phyloP scores from a whole-genome alignment of 345 rosid genomes.

The Acer negundo region DNA sequence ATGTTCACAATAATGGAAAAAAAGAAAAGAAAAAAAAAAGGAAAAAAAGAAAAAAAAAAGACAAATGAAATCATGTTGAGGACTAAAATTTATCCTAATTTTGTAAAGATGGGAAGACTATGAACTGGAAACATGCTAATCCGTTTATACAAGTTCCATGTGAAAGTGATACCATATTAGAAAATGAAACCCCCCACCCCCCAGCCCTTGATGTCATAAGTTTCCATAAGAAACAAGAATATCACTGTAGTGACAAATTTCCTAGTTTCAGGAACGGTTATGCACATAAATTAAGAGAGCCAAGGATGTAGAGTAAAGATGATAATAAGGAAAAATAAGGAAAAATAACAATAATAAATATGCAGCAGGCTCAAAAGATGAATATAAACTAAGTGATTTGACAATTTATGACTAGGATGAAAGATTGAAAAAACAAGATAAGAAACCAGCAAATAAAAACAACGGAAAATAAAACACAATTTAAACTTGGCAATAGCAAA shows the following conservation, averaged over 20 bases:
- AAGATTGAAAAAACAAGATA: background rate
- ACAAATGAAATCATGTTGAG: background rate
- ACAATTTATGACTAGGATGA: background rate
- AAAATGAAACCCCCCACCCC: background rate
- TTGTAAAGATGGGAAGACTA: background rate
- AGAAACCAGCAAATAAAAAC: background rate
- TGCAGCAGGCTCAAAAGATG: background rate
- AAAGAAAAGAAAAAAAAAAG: background rate
- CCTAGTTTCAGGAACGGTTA: background rate
- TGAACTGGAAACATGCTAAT: background rate
- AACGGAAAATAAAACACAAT: background rate
- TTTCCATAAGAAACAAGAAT: background rate
- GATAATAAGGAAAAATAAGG: background rate
- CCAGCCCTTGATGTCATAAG: too few species aligned
- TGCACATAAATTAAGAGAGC: background rate
- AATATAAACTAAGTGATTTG: background rate
- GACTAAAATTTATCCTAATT: background rate
- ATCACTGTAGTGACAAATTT: background rate
- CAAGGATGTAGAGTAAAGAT: background rate
- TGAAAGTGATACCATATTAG: background rate
- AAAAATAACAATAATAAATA: background rate
- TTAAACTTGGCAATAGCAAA: background rate
- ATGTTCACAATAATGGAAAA: conserved; percentile 6
- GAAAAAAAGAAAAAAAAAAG: background rate
- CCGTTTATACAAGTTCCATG: background rate